Percentiles rank a stretch among this genome's conserved stretches.
These are phyloP conservation scores for Datisca glomerata DNA, from an alignment of 306 rosid species.

Conservation along the genomic window DNA sequence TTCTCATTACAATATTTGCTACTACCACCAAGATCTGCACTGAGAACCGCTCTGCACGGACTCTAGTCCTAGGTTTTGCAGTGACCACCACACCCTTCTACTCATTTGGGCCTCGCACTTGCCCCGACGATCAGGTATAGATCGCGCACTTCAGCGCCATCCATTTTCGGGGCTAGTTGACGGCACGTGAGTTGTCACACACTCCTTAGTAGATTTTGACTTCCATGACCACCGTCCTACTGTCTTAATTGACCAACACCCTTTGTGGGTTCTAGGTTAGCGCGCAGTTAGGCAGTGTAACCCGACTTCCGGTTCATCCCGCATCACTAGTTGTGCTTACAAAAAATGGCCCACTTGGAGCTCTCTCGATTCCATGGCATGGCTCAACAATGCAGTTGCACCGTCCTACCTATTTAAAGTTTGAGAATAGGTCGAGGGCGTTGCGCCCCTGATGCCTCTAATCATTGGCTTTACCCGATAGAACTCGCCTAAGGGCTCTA, in stretches of 20 bases:
- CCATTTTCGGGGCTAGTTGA: background rate
- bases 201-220: too few species aligned
- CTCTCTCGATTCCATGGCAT: too few species aligned
- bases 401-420: too few species aligned
- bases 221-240: background rate
- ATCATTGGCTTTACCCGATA: conserved; percentile 1
- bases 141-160: background rate
- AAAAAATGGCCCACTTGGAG: too few species aligned
- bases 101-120: background rate
- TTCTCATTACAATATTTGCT: conserved; percentile 1
- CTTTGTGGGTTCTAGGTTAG: background rate
- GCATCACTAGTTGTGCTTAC: too few species aligned
- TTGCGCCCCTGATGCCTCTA: conserved; percentile 2
- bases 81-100: background rate
- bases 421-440: too few species aligned
- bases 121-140: background rate
- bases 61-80: background rate
- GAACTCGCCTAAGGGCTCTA: background rate
- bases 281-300: background rate
- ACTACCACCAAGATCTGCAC: conserved; percentile 8
- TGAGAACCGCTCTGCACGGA: background rate
- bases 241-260: background rate
- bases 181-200: too few species aligned
- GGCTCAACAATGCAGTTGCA: too few species aligned
- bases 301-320: too few species aligned